A percentile compares a stretch with the other conserved stretches of the same genome.
Evolutionary conservation across 2,329 filamentous ascomycete genomes (phyloP).

Genomic region (Westerdykella sp.): DNA sequence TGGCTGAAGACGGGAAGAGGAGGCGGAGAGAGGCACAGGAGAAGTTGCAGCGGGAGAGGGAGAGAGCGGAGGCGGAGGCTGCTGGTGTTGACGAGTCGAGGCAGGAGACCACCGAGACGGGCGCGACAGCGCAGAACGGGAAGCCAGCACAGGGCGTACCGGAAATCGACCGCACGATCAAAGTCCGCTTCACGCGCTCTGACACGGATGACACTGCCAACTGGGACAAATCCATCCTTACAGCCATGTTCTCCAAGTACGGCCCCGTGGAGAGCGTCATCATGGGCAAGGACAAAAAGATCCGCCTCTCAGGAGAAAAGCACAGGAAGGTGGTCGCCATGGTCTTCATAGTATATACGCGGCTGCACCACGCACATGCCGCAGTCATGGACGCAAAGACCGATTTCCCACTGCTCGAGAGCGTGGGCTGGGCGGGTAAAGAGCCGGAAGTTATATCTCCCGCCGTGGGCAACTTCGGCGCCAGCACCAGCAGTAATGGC

Average conservation of each 20-base stretch:
- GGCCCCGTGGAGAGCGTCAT: constrained; percentile 53
- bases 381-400: constrained; percentile 48
- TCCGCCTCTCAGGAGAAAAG: constrained; percentile 43
- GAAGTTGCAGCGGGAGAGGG: constrained; percentile 48
- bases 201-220: constrained; percentile 31
- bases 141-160: constrained; percentile 20
- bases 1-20: constrained; percentile 47
- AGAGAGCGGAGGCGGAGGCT: constrained; percentile 37
- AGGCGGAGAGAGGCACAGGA: constrained; percentile 51
- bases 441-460: constrained; percentile 44
- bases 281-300: constrained; percentile 52
- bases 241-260: constrained; percentile 46
- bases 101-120: constrained; percentile 2
- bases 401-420: constrained; percentile 48
- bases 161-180: constrained; percentile 54
- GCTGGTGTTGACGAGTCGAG: background rate
- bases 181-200: constrained; percentile 50
- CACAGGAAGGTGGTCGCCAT: constrained; percentile 49
- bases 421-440: constrained; percentile 49
- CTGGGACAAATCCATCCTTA: constrained; percentile 45
- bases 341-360: constrained; percentile 52
- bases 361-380: constrained; percentile 53
- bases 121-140: constrained; percentile 4
- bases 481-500: background rate
- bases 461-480: constrained; percentile 1